These are phyloP conservation scores for Fusarium sp. DNA, from an alignment of 2,329 filamentous ascomycete genomes.

Conservation along the genomic window DNA sequence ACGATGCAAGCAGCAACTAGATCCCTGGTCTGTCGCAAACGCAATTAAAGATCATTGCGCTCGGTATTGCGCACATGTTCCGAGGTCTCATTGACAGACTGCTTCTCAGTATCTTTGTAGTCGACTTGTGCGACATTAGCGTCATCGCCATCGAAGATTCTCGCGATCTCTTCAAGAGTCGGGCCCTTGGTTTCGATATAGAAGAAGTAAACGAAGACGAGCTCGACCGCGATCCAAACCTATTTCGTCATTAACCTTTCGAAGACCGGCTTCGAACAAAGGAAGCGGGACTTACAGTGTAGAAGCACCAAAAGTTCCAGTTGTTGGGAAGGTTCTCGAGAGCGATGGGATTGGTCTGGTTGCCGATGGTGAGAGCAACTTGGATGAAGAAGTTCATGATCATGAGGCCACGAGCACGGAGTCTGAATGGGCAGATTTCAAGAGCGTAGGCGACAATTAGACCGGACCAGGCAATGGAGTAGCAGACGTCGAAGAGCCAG, in stretches of 20 bases:
- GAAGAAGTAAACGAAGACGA: background rate
- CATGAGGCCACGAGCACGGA: background rate
- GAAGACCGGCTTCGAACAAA: background rate
- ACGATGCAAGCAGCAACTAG: background rate
- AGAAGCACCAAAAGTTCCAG: background rate
- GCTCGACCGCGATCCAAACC: background rate
- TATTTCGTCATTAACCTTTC: background rate
- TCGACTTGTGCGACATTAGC: background rate
- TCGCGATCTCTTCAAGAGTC: background rate
- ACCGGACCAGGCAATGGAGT: background rate
- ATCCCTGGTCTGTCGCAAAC: background rate
- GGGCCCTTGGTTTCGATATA: background rate
- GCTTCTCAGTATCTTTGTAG: background rate
- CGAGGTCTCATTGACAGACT: background rate
- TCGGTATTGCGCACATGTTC: background rate
- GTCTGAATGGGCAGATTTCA: background rate
- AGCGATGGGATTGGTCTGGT: background rate
- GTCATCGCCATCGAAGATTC: background rate
- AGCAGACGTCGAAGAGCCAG: background rate
- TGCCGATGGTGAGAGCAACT: background rate
- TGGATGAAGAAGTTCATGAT: background rate
- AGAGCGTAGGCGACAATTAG: background rate
- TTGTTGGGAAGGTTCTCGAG: background rate
- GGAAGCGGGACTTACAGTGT: background rate
- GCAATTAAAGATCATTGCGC: background rate